These are phyloP conservation scores for Malus hybrid DNA, from an alignment of 331 rosid species.

Conservation along the genomic window DNA sequence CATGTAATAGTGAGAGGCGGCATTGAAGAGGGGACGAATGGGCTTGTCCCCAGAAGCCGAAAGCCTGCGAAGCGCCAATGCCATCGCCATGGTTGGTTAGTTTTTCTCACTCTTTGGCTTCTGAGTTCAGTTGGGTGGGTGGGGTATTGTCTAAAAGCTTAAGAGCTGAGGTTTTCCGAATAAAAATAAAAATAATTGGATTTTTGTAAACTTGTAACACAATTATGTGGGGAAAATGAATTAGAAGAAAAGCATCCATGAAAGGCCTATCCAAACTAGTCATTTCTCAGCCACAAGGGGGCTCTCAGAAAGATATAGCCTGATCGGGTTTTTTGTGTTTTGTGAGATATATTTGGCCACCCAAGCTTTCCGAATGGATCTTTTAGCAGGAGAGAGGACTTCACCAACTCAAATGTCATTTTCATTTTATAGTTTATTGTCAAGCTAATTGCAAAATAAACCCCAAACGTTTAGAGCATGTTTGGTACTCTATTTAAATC, in stretches of 20 bases:
- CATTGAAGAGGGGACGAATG: conserved; percentile 64
- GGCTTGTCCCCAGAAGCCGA: conserved; percentile 70
- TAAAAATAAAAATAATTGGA: background rate
- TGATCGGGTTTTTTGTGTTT: conserved; percentile 27
- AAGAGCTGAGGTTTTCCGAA: background rate
- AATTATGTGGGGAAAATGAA: background rate
- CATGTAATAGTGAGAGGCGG: conserved; percentile 68
- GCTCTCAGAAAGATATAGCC: conserved; percentile 4
- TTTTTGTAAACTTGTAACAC: background rate
- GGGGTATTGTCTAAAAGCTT: background rate
- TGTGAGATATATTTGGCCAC: conserved; percentile 37
- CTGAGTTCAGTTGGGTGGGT: conserved; percentile 3
- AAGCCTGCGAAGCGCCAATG: conserved; percentile 87
- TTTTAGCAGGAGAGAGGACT: background rate
- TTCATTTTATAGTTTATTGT: background rate
- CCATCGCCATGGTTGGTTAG: conserved; percentile 60
- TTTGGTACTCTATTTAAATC: too few relatives aligned
- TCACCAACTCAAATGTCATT: conserved; percentile 12
- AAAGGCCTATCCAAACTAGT: conserved; percentile 46
- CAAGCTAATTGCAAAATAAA: background rate
- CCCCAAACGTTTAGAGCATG: too few relatives aligned
- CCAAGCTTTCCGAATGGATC: conserved; percentile 12
- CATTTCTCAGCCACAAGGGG: conserved; percentile 50
- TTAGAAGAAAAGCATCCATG: conserved; percentile 34
- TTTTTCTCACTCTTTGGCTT: background rate